Conservation (phyloP, 495 filamentous ascomycete species). For the Aspergillus diversus region DNA sequence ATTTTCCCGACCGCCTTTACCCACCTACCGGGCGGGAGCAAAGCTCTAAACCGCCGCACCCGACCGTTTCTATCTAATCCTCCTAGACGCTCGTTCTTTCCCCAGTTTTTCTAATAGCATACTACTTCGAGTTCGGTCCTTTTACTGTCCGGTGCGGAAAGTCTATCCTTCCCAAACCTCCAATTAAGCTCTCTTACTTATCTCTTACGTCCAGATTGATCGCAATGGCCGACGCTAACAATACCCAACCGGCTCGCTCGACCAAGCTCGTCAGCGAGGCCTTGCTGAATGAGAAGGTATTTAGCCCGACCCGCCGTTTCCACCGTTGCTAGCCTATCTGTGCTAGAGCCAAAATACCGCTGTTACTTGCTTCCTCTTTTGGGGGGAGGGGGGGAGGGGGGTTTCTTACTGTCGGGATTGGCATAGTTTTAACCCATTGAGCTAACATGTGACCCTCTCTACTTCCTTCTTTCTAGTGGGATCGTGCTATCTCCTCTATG, state of each 20-base stretch:
- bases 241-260: constrained; percentile 54
- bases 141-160: constrained; percentile 21
- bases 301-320: not conserved
- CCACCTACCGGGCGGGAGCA: constrained; percentile 18
- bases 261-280: constrained; percentile 88
- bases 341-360: not conserved
- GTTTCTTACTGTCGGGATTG: not conserved
- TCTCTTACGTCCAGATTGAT: constrained; percentile 27
- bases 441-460: constrained; percentile 17
- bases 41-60: constrained; percentile 36
- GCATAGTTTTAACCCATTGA: not conserved
- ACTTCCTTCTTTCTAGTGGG: constrained; percentile 83
- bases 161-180: constrained; percentile 2
- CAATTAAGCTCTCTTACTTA: constrained; percentile 5
- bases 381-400: no score
- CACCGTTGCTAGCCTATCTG: not conserved
- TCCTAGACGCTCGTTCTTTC: constrained; percentile 27
- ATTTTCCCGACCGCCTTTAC: constrained; percentile 51
- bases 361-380: not conserved
- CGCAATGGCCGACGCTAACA: constrained; percentile 61
- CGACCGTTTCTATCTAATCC: constrained; percentile 34
- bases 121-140: not conserved
- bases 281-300: constrained; percentile 93
- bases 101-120: constrained; percentile 21
- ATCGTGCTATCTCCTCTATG: constrained; percentile 93